phyloP scores from a whole-genome alignment of 2,329 filamentous ascomycete species.

The Fusarium sublunatum region DNA sequence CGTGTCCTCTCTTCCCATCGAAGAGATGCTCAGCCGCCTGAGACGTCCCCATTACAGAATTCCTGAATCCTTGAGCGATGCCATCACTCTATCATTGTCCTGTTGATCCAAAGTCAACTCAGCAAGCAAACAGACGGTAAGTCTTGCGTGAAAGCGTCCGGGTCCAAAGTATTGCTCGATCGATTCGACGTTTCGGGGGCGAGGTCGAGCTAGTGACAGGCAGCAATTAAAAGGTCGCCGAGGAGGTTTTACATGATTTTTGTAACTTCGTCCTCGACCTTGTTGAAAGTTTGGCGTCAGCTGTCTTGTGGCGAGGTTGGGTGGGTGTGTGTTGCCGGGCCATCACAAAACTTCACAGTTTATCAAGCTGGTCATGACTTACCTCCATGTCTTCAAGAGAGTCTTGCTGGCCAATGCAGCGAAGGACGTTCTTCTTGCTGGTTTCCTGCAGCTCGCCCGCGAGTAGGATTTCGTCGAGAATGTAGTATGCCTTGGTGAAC shows the following conservation, averaged over 20 bases:
- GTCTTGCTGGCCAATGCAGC: constrained; percentile 97
- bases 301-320: constrained; percentile 38
- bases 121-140: constrained; percentile 24
- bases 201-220: constrained; percentile 29
- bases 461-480: constrained; percentile 93
- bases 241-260: constrained; percentile 79
- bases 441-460: constrained; percentile 98
- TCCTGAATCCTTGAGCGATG: constrained; percentile 46
- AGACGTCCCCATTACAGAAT: constrained; percentile 48
- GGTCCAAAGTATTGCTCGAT: constrained; percentile 26
- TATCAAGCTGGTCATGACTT: constrained; percentile 58
- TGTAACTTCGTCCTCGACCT: constrained; percentile 91
- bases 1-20: constrained; percentile 50
- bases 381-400: constrained; percentile 99
- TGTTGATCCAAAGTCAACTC: constrained; percentile 49
- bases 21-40: constrained; percentile 50
- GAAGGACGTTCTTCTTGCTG: constrained; percentile 98
- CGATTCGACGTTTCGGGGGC: constrained; percentile 34
- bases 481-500: constrained; percentile 99
- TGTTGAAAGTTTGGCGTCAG: constrained; percentile 51
- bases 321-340: constrained; percentile 26
- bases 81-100: constrained; percentile 44
- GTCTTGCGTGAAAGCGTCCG: constrained; percentile 21
- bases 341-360: constrained; percentile 33
- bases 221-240: constrained; percentile 33